phyloP scores from a whole-genome alignment of 2,329 filamentous ascomycete species.

The Talaromyces albobiverticillius region DNA sequence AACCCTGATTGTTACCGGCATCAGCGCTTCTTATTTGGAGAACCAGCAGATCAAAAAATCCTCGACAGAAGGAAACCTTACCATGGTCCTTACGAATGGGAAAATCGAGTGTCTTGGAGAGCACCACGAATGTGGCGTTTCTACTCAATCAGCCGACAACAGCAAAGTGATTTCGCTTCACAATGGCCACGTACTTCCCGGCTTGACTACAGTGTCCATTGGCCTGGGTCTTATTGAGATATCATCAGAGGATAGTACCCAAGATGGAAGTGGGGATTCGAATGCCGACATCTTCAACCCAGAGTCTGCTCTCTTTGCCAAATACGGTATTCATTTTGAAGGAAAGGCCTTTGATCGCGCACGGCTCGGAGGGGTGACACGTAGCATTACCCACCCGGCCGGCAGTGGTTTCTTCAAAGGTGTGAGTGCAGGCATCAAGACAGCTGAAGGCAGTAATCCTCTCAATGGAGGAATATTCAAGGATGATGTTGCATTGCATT shows the following conservation, averaged over 20 bases:
- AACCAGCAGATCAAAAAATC: neutral
- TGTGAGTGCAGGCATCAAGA: conserved; percentile 59
- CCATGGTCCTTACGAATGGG: conserved; percentile 54
- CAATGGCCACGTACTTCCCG: conserved; percentile 60
- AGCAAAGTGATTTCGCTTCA: conserved; percentile 48
- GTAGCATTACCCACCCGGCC: conserved; percentile 56
- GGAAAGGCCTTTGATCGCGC: conserved; percentile 56
- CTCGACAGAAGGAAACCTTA: conserved; percentile 26
- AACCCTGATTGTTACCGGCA: conserved; percentile 27
- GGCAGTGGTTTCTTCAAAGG: conserved; percentile 52
- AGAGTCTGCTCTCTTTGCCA: conserved; percentile 34
- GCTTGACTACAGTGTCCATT: conserved; percentile 61
- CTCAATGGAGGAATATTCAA: conserved; percentile 51
- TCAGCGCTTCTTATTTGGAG: conserved; percentile 32
- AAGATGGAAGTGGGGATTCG: conserved; percentile 50
- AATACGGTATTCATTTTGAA: conserved; percentile 46
- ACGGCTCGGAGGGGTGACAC: conserved; percentile 57
- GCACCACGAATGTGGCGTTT: conserved; percentile 49
- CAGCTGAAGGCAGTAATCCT: conserved; percentile 47
- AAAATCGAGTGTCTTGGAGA: conserved; percentile 56
- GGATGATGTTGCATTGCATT: conserved; percentile 56
- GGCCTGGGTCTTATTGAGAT: conserved; percentile 63
- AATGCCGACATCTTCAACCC: conserved; percentile 50
- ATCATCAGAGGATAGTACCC: conserved; percentile 51
- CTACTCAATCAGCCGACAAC: conserved; percentile 33